Percentiles rank a stretch among this genome's conserved stretches.
These are phyloP conservation scores for Dunaliella salina DNA, from an alignment of 163 green algal species.

Conservation along the genomic window DNA sequence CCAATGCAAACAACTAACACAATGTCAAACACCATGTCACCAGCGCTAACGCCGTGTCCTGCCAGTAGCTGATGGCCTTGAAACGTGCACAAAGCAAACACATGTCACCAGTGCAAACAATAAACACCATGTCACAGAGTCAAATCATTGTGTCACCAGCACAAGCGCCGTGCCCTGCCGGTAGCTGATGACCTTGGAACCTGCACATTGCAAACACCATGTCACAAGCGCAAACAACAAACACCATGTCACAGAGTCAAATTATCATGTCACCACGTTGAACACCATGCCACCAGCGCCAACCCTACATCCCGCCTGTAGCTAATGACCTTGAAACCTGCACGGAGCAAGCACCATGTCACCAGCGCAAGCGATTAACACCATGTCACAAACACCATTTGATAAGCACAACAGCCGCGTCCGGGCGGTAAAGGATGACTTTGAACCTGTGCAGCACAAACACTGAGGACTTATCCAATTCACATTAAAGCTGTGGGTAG, in stretches of 20 bases:
- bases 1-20: too few relatives aligned
- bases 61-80: too few relatives aligned
- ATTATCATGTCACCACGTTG: too few relatives aligned
- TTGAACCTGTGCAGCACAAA: not conserved
- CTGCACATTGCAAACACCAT: not conserved
- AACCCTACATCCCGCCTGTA: constrained; percentile 50
- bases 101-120: too few relatives aligned
- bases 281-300: too few relatives aligned
- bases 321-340: not conserved
- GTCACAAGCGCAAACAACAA: not conserved
- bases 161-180: not conserved
- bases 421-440: not conserved
- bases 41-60: too few relatives aligned
- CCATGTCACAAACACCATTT: too few relatives aligned
- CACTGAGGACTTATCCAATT: too few relatives aligned
- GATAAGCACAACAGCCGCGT: not conserved
- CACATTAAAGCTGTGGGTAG: too few relatives aligned
- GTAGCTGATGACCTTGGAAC: not conserved
- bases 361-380: not conserved
- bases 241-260: not conserved
- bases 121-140: too few relatives aligned
- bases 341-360: not conserved
- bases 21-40: too few relatives aligned
- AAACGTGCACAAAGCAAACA: too few relatives aligned
- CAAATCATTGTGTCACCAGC: not conserved